A percentile compares a stretch with the other conserved stretches of the same genome.
Evolutionary conservation across 495 filamentous ascomycete species (phyloP).

Genomic region (Tetracladium setigerum): DNA sequence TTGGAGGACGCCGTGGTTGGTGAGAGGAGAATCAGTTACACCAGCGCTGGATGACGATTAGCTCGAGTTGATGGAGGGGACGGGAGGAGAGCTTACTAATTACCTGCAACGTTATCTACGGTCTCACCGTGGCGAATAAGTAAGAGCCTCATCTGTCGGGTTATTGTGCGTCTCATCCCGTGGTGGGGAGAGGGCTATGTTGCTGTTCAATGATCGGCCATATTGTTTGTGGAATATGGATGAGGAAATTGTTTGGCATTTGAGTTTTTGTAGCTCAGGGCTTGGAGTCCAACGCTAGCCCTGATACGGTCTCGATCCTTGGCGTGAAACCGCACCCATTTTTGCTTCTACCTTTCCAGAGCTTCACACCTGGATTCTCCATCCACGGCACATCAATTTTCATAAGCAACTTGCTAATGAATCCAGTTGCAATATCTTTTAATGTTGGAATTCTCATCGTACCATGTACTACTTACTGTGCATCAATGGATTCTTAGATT

Average conservation of each 20-base stretch:
- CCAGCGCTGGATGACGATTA: slow-evolving; percentile 57
- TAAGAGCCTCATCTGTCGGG: slow-evolving; percentile 55
- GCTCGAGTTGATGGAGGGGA: background rate
- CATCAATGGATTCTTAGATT: too few species aligned
- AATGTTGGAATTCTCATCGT: too few species aligned
- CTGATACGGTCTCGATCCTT: too few species aligned
- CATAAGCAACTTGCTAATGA: too few species aligned
- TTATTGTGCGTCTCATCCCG: background rate
- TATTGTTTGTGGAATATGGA: background rate
- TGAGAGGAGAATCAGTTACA: slow-evolving; percentile 67
- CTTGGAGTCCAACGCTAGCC: background rate
- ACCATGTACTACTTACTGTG: too few species aligned
- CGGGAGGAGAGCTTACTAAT: slow-evolving; percentile 48
- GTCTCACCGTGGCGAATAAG: slow-evolving; percentile 85
- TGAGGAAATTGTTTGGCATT: background rate
- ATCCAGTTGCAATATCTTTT: too few species aligned
- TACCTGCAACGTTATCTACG: slow-evolving; percentile 71
- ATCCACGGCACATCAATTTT: too few species aligned
- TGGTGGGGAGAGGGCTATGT: slow-evolving; percentile 10
- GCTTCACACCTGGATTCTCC: too few species aligned
- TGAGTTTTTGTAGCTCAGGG: background rate
- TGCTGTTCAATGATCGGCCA: slow-evolving; percentile 8
- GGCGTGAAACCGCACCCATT: too few species aligned
- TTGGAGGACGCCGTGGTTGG: slow-evolving; percentile 75
- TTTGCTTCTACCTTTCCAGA: too few species aligned